Percentiles rank a stretch among this genome's conserved stretches.
These are phyloP conservation scores for Apostasia ramifera DNA, from an alignment of 106 monocot genomes.

Conservation along the genomic window DNA sequence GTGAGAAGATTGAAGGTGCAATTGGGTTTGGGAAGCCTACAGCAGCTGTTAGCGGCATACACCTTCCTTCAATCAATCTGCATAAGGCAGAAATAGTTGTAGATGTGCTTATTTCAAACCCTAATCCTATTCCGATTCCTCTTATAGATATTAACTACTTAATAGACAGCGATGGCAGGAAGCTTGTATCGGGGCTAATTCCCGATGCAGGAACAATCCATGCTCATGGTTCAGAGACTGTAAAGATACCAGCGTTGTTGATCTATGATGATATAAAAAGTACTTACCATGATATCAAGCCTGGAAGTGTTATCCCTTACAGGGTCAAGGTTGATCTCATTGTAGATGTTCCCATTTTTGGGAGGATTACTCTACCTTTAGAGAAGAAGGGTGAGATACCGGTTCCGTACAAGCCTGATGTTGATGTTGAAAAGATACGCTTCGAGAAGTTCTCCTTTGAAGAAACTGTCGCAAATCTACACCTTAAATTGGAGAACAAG, in stretches of 20 bases:
- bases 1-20: slow-evolving; percentile 40
- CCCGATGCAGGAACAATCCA: slow-evolving; percentile 32
- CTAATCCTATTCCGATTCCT: slow-evolving; percentile 39
- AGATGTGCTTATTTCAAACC: slow-evolving; percentile 36
- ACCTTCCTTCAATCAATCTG: slow-evolving; percentile 23
- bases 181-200: slow-evolving; percentile 27
- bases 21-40: slow-evolving; percentile 37
- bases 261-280: slow-evolving; percentile 29
- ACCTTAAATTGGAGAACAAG: slow-evolving; percentile 75
- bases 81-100: slow-evolving; percentile 24
- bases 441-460: slow-evolving; percentile 63
- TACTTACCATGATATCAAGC: slow-evolving; percentile 38
- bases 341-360: slow-evolving; percentile 60
- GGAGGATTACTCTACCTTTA: slow-evolving; percentile 54
- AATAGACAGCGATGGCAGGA: slow-evolving; percentile 27
- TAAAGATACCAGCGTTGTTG: slow-evolving; percentile 24
- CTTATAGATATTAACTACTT: slow-evolving; percentile 35
- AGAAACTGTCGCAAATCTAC: slow-evolving; percentile 56
- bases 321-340: slow-evolving; percentile 41
- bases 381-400: slow-evolving; percentile 78
- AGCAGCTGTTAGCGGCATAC: slow-evolving; percentile 27
- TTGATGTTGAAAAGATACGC: slow-evolving; percentile 62
- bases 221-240: slow-evolving; percentile 33
- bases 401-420: slow-evolving; percentile 74
- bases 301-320: slow-evolving; percentile 71